Evolutionary conservation across 2,329 filamentous ascomycete genomes (phyloP).

Genomic region (Fusarium fujikuroi): DNA sequence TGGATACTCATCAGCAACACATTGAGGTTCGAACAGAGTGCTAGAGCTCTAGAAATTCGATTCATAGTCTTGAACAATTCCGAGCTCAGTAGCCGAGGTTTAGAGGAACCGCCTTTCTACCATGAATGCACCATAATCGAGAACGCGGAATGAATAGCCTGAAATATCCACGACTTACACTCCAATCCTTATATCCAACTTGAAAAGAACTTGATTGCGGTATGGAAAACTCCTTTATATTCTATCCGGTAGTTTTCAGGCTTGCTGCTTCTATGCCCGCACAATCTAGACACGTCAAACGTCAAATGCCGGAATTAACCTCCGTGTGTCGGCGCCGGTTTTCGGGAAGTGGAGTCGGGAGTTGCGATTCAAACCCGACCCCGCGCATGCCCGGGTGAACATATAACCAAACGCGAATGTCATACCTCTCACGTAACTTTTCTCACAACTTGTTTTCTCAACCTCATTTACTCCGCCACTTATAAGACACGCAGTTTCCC

Average conservation of each 20-base stretch:
- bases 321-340: conserved; percentile 34
- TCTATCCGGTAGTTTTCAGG: background rate
- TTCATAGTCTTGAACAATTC: background rate
- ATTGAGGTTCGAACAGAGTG: background rate
- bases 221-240: background rate
- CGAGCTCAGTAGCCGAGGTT: background rate
- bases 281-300: background rate
- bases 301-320: conserved; percentile 22
- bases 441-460: background rate
- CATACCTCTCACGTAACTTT: background rate
- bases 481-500: background rate
- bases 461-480: background rate
- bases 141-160: too few relatives aligned
- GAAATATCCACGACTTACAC: background rate
- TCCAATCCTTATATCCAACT: too few relatives aligned
- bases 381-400: conserved; percentile 44
- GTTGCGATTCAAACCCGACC: conserved; percentile 39
- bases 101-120: background rate
- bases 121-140: background rate
- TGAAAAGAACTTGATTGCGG: too few relatives aligned
- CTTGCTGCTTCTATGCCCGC: background rate
- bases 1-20: background rate
- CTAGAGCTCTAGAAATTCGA: background rate
- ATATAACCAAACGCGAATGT: conserved; percentile 42
- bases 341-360: conserved; percentile 46